phyloP scores from a whole-genome alignment of 257 asterid genomes.

The Solanum lignicaule region DNA sequence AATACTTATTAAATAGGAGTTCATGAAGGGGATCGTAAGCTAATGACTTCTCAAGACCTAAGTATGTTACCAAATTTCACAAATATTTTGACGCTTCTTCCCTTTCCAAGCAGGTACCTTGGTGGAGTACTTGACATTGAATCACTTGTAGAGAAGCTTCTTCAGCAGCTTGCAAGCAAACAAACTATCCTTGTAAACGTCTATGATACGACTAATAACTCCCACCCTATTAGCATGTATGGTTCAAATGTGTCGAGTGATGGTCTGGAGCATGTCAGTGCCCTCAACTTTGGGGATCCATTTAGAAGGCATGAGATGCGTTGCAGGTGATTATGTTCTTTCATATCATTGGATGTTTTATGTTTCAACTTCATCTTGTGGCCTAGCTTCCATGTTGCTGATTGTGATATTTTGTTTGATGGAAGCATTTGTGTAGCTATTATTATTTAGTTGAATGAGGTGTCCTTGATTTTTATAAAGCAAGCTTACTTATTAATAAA shows the following conservation, averaged over 20 bases:
- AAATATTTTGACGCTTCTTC: neutral
- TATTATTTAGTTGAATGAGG: neutral
- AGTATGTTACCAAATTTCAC: neutral
- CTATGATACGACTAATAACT: constrained; percentile 61
- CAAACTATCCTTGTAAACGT: constrained; percentile 89
- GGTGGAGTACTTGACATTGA: constrained; percentile 98
- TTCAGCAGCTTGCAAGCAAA: constrained; percentile 96
- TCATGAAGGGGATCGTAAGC: neutral
- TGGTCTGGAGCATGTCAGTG: constrained; percentile 52
- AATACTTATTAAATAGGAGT: neutral
- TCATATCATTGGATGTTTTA: neutral
- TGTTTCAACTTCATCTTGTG: neutral
- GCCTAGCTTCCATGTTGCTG: neutral
- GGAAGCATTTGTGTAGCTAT: neutral
- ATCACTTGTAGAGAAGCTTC: constrained; percentile 94
- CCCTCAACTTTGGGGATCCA: constrained; percentile 93
- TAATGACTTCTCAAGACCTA: neutral
- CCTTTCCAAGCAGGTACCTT: constrained; percentile 56
- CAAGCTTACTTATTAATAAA: neutral
- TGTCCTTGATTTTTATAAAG: neutral
- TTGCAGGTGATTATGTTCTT: constrained; percentile 54
- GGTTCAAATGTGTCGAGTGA: constrained; percentile 47
- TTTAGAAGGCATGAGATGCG: constrained; percentile 93
- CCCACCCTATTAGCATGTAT: constrained; percentile 84
- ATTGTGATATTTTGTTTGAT: neutral